These are phyloP conservation scores for Dipteronia dyeriana DNA, from an alignment of 345 rosid genomes.

Conservation along the genomic window DNA sequence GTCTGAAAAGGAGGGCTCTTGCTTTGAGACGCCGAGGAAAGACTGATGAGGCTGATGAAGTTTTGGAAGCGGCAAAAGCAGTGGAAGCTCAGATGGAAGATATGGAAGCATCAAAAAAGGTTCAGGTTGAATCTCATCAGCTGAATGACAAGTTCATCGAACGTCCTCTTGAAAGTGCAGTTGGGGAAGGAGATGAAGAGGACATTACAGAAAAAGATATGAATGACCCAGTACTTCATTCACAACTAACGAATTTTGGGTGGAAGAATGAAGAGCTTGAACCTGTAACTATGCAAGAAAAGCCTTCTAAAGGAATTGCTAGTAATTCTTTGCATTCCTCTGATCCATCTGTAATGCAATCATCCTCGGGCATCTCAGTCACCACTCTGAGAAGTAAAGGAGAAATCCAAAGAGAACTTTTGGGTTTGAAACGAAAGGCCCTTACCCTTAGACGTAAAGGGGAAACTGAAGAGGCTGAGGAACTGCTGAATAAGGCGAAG, in stretches of 20 bases:
- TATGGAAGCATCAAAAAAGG: conserved; percentile 51
- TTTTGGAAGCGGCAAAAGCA: conserved; percentile 53
- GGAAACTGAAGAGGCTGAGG: conserved; percentile 55
- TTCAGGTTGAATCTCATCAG: conserved; percentile 29
- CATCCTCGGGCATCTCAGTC: conserved; percentile 19
- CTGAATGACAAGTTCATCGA: conserved; percentile 19
- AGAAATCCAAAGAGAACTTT: conserved; percentile 59
- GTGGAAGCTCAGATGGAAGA: conserved; percentile 64
- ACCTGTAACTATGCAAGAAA: conserved; percentile 23
- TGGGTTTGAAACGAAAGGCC: conserved; percentile 61
- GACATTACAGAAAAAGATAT: conserved; percentile 59
- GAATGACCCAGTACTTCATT: conserved; percentile 55
- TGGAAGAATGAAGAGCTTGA: conserved; percentile 55
- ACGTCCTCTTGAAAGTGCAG: conserved; percentile 23
- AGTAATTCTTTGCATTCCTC: conserved; percentile 31
- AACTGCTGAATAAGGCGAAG: conserved; percentile 43
- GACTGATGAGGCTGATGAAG: conserved; percentile 74
- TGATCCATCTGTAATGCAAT: conserved; percentile 5
- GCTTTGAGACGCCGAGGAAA: conserved; percentile 76
- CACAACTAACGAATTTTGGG: conserved; percentile 55
- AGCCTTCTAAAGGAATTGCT: conserved; percentile 26
- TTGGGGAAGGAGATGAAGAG: conserved; percentile 38
- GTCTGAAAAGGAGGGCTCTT: conserved; percentile 80
- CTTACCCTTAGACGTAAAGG: conserved; percentile 60
- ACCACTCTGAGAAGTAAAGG: conserved; percentile 42